Conservation (phyloP, 2,329 filamentous ascomycete species). For the Pyricularia pennisetigena region DNA sequence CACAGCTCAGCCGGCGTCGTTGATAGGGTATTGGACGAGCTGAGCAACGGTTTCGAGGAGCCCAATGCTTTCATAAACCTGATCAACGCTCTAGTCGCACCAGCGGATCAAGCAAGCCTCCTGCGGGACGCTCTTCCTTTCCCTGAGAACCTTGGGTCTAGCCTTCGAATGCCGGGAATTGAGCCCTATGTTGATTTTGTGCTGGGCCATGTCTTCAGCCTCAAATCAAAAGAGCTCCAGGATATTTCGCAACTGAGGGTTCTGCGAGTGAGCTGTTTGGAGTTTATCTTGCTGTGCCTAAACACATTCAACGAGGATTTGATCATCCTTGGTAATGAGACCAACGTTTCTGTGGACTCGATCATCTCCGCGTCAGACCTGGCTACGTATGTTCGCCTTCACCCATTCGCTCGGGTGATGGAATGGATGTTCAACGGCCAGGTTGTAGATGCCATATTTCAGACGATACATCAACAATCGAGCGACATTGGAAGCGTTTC, state of each 20-base stretch:
- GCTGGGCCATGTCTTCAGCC: conserved; percentile 66
- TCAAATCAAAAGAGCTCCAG: conserved; percentile 52
- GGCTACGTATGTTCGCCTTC: conserved; percentile 70
- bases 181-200: conserved; percentile 91
- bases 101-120: conserved; percentile 48
- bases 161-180: conserved; percentile 70
- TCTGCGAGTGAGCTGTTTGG: conserved; percentile 69
- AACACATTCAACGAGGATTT: conserved; percentile 90
- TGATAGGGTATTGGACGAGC: conserved; percentile 61
- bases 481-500: conserved; percentile 61
- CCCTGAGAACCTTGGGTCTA: conserved; percentile 71
- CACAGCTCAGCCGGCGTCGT: conserved; percentile 28
- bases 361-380: conserved; percentile 67
- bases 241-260: conserved; percentile 62
- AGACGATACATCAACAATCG: conserved; percentile 66
- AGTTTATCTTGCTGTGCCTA: conserved; percentile 72
- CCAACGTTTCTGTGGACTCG: conserved; percentile 63
- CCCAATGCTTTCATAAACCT: conserved; percentile 75
- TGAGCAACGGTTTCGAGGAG: conserved; percentile 75
- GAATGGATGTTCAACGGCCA: conserved; percentile 97
- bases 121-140: conserved; percentile 75
- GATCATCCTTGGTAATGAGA: conserved; percentile 73
- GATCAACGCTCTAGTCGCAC: conserved; percentile 60
- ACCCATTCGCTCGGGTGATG: conserved; percentile 91
- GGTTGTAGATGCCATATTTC: conserved; percentile 70